Conservation (phyloP, 768 basidiomycete species). For the Suillus occidentalis region DNA sequence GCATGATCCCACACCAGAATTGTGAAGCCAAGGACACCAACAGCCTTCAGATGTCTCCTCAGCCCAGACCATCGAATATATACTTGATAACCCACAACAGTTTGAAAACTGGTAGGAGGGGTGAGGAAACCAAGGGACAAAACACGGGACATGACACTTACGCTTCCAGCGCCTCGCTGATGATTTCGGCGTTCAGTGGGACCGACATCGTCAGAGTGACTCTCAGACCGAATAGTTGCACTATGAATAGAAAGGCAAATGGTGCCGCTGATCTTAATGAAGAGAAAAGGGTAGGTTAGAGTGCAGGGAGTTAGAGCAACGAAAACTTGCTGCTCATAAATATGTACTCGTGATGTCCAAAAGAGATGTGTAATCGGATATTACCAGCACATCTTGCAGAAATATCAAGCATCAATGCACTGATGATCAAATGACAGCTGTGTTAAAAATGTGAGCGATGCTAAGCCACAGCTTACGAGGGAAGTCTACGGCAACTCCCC, state of each 20-base stretch:
- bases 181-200: not conserved
- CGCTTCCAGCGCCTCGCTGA: not conserved
- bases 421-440: not conserved
- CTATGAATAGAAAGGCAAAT: not conserved
- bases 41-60: conserved; percentile 35
- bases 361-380: not conserved
- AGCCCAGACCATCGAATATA: not conserved
- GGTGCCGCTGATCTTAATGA: not conserved
- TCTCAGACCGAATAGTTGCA: not conserved
- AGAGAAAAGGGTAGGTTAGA: not conserved
- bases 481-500: not conserved
- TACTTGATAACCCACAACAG: not conserved
- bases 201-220: not conserved
- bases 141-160: not conserved
- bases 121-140: not conserved
- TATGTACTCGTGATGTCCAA: not conserved
- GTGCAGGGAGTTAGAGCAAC: not conserved
- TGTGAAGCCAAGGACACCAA: conserved; percentile 52
- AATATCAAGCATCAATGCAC: not conserved
- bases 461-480: not conserved
- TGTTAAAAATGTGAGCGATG: not conserved
- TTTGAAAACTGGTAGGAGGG: not conserved
- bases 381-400: not conserved
- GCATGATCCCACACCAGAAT: conserved; percentile 50
- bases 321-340: not conserved